Base-by-base conservation (phyloP, 495 filamentous ascomycete species). In the Penicillium cataractarum region DNA sequence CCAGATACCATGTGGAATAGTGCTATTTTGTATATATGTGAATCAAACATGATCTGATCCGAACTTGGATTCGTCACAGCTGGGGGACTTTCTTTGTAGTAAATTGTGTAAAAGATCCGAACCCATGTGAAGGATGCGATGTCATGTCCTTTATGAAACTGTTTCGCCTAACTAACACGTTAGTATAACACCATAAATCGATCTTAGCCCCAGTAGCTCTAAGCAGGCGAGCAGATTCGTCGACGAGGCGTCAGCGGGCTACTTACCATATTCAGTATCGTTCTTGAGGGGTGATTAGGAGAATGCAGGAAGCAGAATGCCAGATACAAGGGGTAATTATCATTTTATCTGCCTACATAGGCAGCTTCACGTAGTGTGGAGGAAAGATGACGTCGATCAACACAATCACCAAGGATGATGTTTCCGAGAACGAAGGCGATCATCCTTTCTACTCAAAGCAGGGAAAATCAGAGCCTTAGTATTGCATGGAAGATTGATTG, bases 1-100 rank as follows among this genome's bases (percentile, higher is more conserved):
- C 60, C 68, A 68, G 65, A 70, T 68, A 72, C 65, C 70, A 66
- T 53, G 58, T 60, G 57, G 27, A 65, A 64, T 66, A 49, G 61
- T 50, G 53, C 56, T 55, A 6, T 55, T 49, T 39, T 64, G 61
- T 65, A 68, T 29, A 62, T 62, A 31, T 32, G 51, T 48, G 61
- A 26, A 57, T 9, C 13, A 8, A 7, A 15, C 31, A 51, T 48
- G 6, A 50, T 51, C 17, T n/a, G 27, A 37, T 15, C 6, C 22
- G 21, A 27, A 19, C 24, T 50, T 26, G 29, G n/a, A 54, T 54
- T 22, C 12, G 3, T 17, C 51, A 13, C 37, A n/a, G 51, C n/a
- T 21, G 29, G 51, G 19, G 12, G 13, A 5, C 29, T 35, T 35
- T 21, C 29, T 8, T 32, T 35, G 29, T 32, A 54, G 51, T n/a